Evolutionary conservation across 495 filamentous ascomycete genomes (phyloP).

Genomic region (Hypoxylon subgilvum): DNA sequence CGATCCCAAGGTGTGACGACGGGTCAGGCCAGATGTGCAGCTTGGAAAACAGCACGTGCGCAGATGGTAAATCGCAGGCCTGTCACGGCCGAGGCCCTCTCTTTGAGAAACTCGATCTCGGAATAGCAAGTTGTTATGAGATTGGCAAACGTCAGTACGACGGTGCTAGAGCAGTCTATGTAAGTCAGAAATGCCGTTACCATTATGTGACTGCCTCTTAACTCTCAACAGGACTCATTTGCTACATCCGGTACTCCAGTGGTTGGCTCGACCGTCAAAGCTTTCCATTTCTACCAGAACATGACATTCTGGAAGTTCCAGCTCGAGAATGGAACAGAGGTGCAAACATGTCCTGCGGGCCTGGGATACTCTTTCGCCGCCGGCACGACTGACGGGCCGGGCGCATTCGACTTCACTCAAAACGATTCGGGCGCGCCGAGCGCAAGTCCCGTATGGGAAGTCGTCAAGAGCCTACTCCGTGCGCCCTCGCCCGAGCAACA

Average conservation of each 20-base stretch:
- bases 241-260: conserved; percentile 53
- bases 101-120: conserved; percentile 72
- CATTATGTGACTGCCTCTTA: conserved; percentile 15
- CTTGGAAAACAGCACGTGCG: conserved; percentile 78
- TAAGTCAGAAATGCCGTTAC: conserved; percentile 35
- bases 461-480: conserved; percentile 75
- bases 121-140: conserved; percentile 75
- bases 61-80: conserved; percentile 66
- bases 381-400: conserved; percentile 91
- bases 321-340: conserved; percentile 73
- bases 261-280: conserved; percentile 59
- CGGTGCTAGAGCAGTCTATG: conserved; percentile 68
- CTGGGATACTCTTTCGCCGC: conserved; percentile 94
- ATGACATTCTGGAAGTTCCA: conserved; percentile 66
- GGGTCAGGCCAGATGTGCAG: conserved; percentile 68
- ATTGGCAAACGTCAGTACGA: conserved; percentile 71
- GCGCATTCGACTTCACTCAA: conserved; percentile 92
- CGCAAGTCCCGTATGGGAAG: conserved; percentile 77
- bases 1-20: conserved; percentile 64
- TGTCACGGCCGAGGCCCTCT: conserved; percentile 85
- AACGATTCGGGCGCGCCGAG: conserved; percentile 71
- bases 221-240: conserved; percentile 40
- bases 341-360: conserved; percentile 85
- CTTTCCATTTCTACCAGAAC: conserved; percentile 74
- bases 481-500: conserved; percentile 73